Percentiles rank a stretch among this genome's conserved stretches.
These are phyloP conservation scores for Suaeda aralocaspica DNA, from an alignment of 148 eudicot species.

Conservation along the genomic window DNA sequence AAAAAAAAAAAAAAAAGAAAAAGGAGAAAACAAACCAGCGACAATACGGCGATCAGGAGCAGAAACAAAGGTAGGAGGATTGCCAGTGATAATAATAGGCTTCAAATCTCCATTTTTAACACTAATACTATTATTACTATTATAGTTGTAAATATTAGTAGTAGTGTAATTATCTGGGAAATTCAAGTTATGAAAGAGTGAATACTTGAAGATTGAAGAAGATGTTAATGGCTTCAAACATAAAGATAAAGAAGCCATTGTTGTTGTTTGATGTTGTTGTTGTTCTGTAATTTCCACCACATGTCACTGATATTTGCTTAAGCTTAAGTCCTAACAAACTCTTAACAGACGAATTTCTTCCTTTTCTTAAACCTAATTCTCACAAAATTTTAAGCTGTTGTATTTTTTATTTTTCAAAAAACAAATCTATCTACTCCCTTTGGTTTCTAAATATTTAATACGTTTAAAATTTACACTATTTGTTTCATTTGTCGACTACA, in stretches of 20 bases:
- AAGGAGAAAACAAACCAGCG: slow-evolving; percentile 48
- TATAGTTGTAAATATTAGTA: not conserved
- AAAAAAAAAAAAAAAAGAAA: not conserved
- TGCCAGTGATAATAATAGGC: slow-evolving; percentile 62
- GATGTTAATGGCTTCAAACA: slow-evolving; percentile 34
- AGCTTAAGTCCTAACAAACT: no score
- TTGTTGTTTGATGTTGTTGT: no score
- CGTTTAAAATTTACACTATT: no score
- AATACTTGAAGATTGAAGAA: slow-evolving; percentile 18
- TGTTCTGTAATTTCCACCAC: slow-evolving; percentile 13
- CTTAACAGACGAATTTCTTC: no score
- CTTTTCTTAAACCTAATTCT: no score
- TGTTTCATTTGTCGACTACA: no score
- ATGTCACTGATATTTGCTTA: no score
- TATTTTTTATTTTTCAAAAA: no score
- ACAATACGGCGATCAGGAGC: slow-evolving; percentile 84
- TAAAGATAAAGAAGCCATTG: slow-evolving; percentile 27
- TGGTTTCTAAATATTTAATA: no score
- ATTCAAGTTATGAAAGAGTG: slow-evolving; percentile 28
- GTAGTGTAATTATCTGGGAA: slow-evolving; percentile 13
- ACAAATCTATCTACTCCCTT: no score
- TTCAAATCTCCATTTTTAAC: slow-evolving; percentile 23
- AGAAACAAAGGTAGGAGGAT: slow-evolving; percentile 79
- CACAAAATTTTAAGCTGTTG: no score
- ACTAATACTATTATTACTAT: not conserved